Conservation (phyloP, 495 filamentous ascomycete genomes). For the Pyrenula aspistea region DNA sequence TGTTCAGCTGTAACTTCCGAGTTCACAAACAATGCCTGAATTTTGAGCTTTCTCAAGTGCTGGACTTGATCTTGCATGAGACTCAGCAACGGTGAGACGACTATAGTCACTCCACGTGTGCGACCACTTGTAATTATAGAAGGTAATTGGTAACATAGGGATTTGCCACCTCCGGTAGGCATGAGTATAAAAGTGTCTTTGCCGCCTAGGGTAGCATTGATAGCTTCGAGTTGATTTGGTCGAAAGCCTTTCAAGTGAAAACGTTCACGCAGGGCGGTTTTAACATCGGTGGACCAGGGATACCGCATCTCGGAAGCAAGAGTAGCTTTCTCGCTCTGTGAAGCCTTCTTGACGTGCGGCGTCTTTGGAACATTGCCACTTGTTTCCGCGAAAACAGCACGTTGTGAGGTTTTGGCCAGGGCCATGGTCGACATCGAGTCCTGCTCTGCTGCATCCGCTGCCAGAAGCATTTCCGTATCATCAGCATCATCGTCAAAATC, state of each 20-base stretch:
- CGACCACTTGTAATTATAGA: conserved; percentile 70
- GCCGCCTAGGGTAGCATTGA: conserved; percentile 80
- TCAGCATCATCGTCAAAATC: conserved; percentile 55
- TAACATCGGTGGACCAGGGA: conserved; percentile 81
- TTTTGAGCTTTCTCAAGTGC: conserved; percentile 61
- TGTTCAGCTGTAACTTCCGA: conserved; percentile 50
- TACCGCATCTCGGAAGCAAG: conserved; percentile 34
- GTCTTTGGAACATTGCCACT: conserved; percentile 34
- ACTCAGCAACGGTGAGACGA: conserved; percentile 88
- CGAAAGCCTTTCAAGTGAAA: conserved; percentile 81
- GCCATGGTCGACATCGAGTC: conserved; percentile 16
- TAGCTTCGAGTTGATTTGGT: conserved; percentile 85
- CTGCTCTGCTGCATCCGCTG: conserved; percentile 43
- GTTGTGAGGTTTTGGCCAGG: conserved; percentile 13
- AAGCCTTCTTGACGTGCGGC: conserved; percentile 20
- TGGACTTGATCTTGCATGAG: conserved; percentile 93
- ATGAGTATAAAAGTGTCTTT: conserved; percentile 90
- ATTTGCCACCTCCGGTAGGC: conserved; percentile 97
- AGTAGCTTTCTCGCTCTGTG: conserved; percentile 19
- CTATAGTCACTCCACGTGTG: conserved; percentile 78
- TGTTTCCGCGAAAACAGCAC: conserved; percentile 41
- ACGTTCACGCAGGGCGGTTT: conserved; percentile 56
- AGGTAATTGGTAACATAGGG: conserved; percentile 90
- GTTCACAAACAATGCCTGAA: conserved; percentile 67
- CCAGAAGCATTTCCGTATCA: conserved; percentile 59